Conservation (phyloP, 2,329 filamentous ascomycete genomes). For the Aciculosporium take region DNA sequence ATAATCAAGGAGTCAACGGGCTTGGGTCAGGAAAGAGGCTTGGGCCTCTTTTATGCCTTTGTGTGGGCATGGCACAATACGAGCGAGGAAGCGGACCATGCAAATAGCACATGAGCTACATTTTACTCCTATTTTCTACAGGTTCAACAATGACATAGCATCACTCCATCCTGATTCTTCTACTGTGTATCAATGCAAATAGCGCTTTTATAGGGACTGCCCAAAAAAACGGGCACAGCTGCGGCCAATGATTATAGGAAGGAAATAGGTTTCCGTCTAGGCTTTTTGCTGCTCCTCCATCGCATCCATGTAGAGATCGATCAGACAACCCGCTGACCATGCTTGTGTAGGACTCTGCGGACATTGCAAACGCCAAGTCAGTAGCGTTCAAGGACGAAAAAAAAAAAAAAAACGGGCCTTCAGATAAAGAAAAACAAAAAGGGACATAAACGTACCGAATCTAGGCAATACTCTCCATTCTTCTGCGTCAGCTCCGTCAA, state of each 20-base stretch:
- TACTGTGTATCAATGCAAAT: not conserved
- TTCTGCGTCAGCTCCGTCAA: constrained; percentile 89
- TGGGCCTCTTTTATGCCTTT: not conserved
- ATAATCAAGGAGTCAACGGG: not conserved
- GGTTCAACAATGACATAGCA: not conserved
- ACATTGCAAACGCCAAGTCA: not conserved
- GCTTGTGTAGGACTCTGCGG: constrained; percentile 78
- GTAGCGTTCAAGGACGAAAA: not conserved
- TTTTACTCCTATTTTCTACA: not conserved
- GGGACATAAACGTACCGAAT: constrained; percentile 49
- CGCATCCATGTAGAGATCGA: constrained; percentile 93
- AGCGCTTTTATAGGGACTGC: not conserved
- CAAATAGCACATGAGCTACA: not conserved
- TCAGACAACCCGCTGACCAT: constrained; percentile 88
- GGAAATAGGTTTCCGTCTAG: no score
- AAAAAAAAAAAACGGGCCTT: not conserved
- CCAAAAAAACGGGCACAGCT: not conserved
- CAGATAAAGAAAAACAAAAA: not conserved
- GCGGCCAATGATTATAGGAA: not conserved
- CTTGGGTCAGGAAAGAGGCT: not conserved
- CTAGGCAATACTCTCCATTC: constrained; percentile 65
- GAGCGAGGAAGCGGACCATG: not conserved
- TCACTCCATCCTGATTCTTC: not conserved
- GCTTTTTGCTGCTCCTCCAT: constrained; percentile 33
- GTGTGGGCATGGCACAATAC: not conserved